Evolutionary conservation across 176 grass and related monocot species (phyloP), one percentile per base, ranked within the genome.

Genomic region (Eragrostis curvula): DNA sequence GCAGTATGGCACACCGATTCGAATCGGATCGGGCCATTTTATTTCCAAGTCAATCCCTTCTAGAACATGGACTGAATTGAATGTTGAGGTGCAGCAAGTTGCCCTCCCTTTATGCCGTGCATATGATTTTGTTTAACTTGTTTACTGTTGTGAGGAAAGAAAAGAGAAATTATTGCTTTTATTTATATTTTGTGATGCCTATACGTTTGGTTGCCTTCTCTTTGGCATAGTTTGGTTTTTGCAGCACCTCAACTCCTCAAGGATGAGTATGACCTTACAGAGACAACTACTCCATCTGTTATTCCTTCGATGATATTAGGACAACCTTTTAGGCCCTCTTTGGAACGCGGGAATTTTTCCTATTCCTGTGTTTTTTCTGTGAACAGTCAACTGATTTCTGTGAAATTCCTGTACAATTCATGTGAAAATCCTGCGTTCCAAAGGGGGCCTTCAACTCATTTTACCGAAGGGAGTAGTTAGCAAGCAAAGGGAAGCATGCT

Each of bases 41-140:
- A 8, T 43, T 28, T 49, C 15, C 36, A 67, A 86, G 70, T 81
- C 70, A 60, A 68, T 40, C 12, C 58, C 39, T 59, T 74, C 21
- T 59, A 16, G 8, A 83, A 83, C 74, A 50, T 57, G 73, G 39
- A 71, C 3, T 25, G 60, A 49, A 20, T 3, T 24, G 5, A 11
- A 60, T 7, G 45, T 78, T 66, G 27, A 44, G 36, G 61, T n/a
- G 1, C 45, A 78, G 9, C 43, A 36, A 32, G 30, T 71, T 39
- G 45, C 4, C 14, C 21, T 70, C 45, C 32, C 0, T 40, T 74
- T 66, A 12, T 62, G 5, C 2, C 30, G 18, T 12, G 16, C 17
- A 80, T 1, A 0, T 5, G 3, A 18, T 1, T 21, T 66, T 24
- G n/a, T 15, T 23, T n/a, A 17, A 55, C 17, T 16, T 55, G 4